Conservation (phyloP, 257 asterid genomes). For the Penstemon eatonii region DNA sequence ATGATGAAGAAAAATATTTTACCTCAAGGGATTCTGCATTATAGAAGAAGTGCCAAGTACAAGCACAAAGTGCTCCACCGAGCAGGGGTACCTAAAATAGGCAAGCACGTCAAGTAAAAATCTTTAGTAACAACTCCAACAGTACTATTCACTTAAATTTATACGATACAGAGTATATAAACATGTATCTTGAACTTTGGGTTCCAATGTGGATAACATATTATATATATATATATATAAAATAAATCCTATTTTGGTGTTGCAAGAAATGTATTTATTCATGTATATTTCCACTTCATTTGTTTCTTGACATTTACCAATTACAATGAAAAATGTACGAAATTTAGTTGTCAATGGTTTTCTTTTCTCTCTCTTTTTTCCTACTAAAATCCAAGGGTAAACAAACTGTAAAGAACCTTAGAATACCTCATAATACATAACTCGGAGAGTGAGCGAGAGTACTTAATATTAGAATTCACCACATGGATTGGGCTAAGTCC, state of each 20-base stretch:
- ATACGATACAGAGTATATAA: not conserved
- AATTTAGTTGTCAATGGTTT: too few relatives aligned
- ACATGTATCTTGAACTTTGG: not conserved
- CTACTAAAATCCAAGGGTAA: too few relatives aligned
- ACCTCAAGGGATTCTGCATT: slow-evolving; percentile 96
- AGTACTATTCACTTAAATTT: not conserved
- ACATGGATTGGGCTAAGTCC: too few relatives aligned
- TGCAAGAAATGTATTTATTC: too few relatives aligned
- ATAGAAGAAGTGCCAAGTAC: slow-evolving; percentile 99
- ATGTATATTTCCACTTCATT: too few relatives aligned
- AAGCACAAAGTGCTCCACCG: slow-evolving; percentile 97
- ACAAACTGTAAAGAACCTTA: too few relatives aligned
- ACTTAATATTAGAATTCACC: too few relatives aligned
- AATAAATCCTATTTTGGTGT: too few relatives aligned
- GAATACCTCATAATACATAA: not conserved
- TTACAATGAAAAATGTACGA: too few relatives aligned
- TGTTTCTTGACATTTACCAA: too few relatives aligned
- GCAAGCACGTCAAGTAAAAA: slow-evolving; percentile 20
- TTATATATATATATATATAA: too few relatives aligned
- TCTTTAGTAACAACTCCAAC: not conserved
- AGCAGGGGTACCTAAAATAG: slow-evolving; percentile 79
- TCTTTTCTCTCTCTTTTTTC: too few relatives aligned
- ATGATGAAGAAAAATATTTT: slow-evolving; percentile 16
- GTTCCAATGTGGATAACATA: slow-evolving; percentile 4
- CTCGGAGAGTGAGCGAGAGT: not conserved